phyloP scores from a whole-genome alignment of 2,329 filamentous ascomycete genomes.

The Nemania diffusa region DNA sequence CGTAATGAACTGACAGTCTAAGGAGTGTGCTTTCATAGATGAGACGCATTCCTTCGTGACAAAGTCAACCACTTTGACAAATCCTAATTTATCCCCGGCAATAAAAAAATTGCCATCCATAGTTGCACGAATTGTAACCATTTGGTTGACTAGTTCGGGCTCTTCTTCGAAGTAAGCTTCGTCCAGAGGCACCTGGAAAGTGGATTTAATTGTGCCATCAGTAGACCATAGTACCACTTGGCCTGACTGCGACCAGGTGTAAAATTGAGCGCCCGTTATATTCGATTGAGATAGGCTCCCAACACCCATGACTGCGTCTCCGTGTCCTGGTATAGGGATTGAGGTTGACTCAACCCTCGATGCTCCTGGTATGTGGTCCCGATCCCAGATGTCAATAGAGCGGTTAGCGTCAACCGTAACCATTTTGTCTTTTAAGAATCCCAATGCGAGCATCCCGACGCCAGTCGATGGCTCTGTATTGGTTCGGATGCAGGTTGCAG shows the following conservation, averaged over 20 bases:
- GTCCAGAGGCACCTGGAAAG: slow-evolving; percentile 76
- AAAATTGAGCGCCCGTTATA: slow-evolving; percentile 74
- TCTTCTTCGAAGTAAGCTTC: slow-evolving; percentile 63
- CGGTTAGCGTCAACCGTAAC: slow-evolving; percentile 80
- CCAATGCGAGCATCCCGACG: slow-evolving; percentile 71
- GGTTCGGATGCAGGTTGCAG: slow-evolving; percentile 53
- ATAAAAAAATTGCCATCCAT: slow-evolving; percentile 73
- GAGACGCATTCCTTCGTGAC: slow-evolving; percentile 69
- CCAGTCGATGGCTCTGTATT: slow-evolving; percentile 50
- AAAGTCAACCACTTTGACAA: slow-evolving; percentile 76
- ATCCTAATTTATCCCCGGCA: slow-evolving; percentile 88
- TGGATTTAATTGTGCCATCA: slow-evolving; percentile 73
- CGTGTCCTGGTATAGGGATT: slow-evolving; percentile 71
- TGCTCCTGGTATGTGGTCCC: slow-evolving; percentile 57
- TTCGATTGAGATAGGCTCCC: slow-evolving; percentile 71
- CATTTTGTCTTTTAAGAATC: slow-evolving; percentile 72
- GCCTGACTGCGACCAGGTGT: slow-evolving; percentile 88
- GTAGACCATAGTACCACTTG: slow-evolving; percentile 84
- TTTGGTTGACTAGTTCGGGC: slow-evolving; percentile 65
- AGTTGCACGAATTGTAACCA: slow-evolving; percentile 69
- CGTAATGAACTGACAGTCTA: slow-evolving; percentile 84
- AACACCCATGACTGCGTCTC: slow-evolving; percentile 78
- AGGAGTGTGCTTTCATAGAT: slow-evolving; percentile 85
- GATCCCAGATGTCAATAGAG: slow-evolving; percentile 75
- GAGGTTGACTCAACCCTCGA: slow-evolving; percentile 49